Evolutionary conservation across 176 grass and related monocot species (phyloP).

Genomic region (Carex scoparia): DNA sequence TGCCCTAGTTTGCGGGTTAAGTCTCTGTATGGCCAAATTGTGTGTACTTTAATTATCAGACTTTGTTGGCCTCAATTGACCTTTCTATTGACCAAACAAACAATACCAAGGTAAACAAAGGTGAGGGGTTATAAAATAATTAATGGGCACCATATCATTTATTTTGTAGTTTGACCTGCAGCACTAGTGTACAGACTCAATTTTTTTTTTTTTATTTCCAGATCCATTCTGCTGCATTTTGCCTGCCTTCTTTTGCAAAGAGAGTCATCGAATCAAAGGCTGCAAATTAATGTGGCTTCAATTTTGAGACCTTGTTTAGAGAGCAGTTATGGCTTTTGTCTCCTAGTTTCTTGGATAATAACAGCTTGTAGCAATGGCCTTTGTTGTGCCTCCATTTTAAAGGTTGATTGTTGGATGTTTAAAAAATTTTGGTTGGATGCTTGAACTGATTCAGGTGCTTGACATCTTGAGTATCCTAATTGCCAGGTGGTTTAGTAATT

Average conservation of each 20-base stretch:
- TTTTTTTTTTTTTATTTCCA: conserved; percentile 14
- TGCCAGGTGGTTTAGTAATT: background rate
- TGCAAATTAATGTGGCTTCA: conserved; percentile 6
- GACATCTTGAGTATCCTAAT: background rate
- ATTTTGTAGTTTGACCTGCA: background rate
- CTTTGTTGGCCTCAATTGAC: background rate
- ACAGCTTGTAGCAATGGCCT: background rate
- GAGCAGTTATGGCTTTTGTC: background rate
- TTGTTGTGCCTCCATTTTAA: background rate
- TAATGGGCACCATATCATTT: background rate
- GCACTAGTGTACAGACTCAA: background rate
- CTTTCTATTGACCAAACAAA: background rate
- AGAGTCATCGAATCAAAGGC: conserved; percentile 61
- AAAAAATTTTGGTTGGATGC: background rate
- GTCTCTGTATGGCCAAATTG: background rate
- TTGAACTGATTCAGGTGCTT: background rate
- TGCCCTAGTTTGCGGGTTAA: background rate
- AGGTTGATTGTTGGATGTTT: background rate
- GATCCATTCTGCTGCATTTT: conserved; percentile 93
- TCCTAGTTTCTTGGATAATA: background rate
- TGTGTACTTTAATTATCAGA: background rate
- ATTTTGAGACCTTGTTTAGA: background rate
- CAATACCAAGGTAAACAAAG: background rate
- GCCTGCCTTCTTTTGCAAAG: conserved; percentile 90
- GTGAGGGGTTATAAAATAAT: background rate